Conservation (phyloP, 1,139 yeast species). For the Geotrichum restrictum region DNA sequence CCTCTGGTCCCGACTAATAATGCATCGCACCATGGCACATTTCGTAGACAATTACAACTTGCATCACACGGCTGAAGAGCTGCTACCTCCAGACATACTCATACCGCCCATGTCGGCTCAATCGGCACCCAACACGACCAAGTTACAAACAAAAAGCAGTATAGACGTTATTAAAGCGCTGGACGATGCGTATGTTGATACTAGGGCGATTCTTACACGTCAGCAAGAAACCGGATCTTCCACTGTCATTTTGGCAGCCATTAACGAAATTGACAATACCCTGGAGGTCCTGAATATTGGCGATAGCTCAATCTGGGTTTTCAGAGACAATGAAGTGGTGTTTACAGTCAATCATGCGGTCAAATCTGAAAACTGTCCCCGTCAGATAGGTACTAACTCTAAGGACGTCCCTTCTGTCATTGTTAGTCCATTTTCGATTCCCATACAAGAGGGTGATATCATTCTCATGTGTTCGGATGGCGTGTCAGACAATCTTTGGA, state of each 20-base stretch:
- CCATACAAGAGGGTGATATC: conserved; percentile 56
- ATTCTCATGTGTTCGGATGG: conserved; percentile 91
- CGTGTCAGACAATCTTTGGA: conserved; percentile 76
- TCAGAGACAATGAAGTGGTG: conserved; percentile 48
- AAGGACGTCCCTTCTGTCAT: conserved; percentile 13
- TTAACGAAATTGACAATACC: conserved; percentile 39
- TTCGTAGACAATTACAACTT: conserved; percentile 15
- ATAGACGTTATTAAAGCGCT: conserved; percentile 37
- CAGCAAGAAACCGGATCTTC: conserved; percentile 52
- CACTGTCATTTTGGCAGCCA: conserved; percentile 50
- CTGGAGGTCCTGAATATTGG: conserved; percentile 53
- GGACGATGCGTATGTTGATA: conserved; percentile 52
- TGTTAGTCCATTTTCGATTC: conserved; percentile 13
- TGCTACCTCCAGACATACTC: neutral
- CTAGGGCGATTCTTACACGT: conserved; percentile 53
- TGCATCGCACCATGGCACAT: conserved; percentile 43
- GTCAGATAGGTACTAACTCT: conserved; percentile 21
- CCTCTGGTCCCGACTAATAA: conserved; percentile 54
- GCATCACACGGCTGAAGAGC: neutral
- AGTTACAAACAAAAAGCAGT: conserved; percentile 1
- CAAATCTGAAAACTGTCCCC: conserved; percentile 18
- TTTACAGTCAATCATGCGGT: conserved; percentile 40
- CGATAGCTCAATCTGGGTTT: conserved; percentile 50
- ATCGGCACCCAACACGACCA: neutral
- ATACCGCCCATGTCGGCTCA: conserved; percentile 1